phyloP scores from a whole-genome alignment of 2,329 filamentous ascomycete species.

The Colletotrichum sp. region DNA sequence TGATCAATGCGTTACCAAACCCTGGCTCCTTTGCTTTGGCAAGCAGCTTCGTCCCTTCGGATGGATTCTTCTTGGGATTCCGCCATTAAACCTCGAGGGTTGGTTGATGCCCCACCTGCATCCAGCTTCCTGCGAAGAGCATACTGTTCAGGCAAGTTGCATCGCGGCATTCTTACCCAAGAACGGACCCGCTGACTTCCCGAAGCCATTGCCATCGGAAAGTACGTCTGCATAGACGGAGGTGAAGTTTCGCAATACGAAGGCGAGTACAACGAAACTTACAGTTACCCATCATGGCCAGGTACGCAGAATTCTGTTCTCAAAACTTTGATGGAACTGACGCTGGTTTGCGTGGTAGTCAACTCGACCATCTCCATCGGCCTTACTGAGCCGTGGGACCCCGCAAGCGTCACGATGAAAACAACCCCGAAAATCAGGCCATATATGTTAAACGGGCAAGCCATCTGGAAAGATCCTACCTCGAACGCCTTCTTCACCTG shows the following conservation, averaged over 20 bases:
- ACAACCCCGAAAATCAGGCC: accelerated
- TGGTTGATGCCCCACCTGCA: neutral
- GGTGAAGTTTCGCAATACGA: neutral
- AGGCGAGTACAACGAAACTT: neutral
- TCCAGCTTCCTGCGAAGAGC: neutral
- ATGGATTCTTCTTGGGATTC: neutral
- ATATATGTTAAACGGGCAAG: accelerated
- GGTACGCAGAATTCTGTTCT: accelerated
- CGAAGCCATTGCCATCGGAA: neutral
- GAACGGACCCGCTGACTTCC: neutral
- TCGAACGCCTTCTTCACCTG: accelerated
- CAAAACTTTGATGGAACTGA: neutral
- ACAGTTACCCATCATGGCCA: neutral
- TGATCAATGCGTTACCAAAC: neutral
- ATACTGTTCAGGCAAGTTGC: neutral
- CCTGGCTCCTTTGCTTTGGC: neutral
- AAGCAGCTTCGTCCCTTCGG: neutral
- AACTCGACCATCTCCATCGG: neutral
- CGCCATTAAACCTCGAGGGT: accelerated
- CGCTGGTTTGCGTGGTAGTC: accelerated
- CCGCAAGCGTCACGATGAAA: neutral
- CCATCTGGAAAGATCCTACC: accelerated
- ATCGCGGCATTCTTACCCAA: too few species aligned
- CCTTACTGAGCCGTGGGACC: neutral
- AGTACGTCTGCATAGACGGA: neutral